Conservation (phyloP, 139 green algal species). For the Chlamydomonas urium region DNA sequence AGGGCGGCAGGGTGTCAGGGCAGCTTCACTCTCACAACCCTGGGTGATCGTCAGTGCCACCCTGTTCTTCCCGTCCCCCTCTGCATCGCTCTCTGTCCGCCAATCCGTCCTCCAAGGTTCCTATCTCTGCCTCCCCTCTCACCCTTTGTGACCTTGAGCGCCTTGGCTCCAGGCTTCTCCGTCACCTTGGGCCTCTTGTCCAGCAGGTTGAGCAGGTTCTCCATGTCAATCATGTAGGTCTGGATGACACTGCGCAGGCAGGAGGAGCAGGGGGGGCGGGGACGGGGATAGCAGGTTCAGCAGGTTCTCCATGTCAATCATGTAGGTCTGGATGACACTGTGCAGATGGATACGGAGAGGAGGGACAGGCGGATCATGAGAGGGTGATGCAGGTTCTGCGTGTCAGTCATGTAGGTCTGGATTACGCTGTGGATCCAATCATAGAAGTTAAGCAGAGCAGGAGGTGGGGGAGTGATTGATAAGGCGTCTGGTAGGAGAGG, state of each 20-base stretch:
- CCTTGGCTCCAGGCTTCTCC: constrained; percentile 54
- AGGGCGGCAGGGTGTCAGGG: no score
- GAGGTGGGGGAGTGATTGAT: no score
- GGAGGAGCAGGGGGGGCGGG: no score
- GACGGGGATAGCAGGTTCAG: constrained; percentile 75
- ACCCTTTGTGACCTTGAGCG: constrained; percentile 41
- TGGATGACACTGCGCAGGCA: constrained; percentile 18
- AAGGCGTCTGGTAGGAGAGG: no score
- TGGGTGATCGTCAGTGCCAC: no score
- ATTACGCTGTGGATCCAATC: constrained; percentile 18
- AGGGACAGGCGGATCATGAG: no score
- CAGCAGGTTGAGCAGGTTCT: constrained; percentile 75
- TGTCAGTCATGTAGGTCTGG: constrained; percentile 62
- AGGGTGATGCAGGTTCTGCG: constrained; percentile 75
- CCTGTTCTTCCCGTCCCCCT: no score
- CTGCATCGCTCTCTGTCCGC: no score
- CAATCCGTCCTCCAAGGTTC: no score
- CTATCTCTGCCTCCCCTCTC: not conserved
- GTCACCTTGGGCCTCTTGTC: constrained; percentile 30
- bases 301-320: constrained; percentile 80
- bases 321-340: constrained; percentile 32
- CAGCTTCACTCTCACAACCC: no score
- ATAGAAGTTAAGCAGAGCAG: no score
- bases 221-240: constrained; percentile 70
- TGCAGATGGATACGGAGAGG: no score